Evolutionary conservation across 139 green algal species (phyloP), one percentile per base, ranked within the genome.

Genomic region (Ostreobium quekettii): DNA sequence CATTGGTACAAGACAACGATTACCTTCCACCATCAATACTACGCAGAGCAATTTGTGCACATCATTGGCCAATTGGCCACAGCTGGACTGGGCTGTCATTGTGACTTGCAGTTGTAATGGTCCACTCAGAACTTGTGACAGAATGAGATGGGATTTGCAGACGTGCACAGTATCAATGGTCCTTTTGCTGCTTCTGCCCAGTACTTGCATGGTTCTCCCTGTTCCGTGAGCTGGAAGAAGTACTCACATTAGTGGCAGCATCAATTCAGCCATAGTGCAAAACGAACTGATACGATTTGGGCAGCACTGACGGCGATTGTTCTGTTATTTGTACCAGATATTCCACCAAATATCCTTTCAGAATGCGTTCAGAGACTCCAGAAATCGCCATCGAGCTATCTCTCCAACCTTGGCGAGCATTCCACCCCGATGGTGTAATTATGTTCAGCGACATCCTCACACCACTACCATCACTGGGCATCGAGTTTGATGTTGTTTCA

Each of bases 401-500:
- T 3, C 64, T 98, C 73, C 93, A 99, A 87, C 95, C 95, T 2
- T 98, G 85, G 85, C 70, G 83, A 15, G 86, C 93, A 1, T 99
- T 97, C 78, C 75, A 87, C 31, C 78, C 94, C 0, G 94, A 99
- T 64, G 94, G 89, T 47, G 93, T 99, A 59, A 97, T 99, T 80
- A 95, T 99, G 81, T 99, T 99, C 84, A 92, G 80, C 42, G 94
- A 99, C 79, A 99, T 99, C 67, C 83, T 99, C 26, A 99, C 94
- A 2, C 93, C 93, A 0, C 83, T 99, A 64, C 94, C 94, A 11
- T 87, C 91, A 1, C 62, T 99, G 47, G 94, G 94, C 66, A 89
- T 99, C 26, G 92, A 98, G 69, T 99, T 98, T 78, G 94, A 98
- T 71, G 87, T 99, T 5, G 76, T 97, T 64, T 96, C 95, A 75